These are phyloP conservation scores for Candida koratica DNA, from an alignment of 805 yeast genomes.

Conservation along the genomic window DNA sequence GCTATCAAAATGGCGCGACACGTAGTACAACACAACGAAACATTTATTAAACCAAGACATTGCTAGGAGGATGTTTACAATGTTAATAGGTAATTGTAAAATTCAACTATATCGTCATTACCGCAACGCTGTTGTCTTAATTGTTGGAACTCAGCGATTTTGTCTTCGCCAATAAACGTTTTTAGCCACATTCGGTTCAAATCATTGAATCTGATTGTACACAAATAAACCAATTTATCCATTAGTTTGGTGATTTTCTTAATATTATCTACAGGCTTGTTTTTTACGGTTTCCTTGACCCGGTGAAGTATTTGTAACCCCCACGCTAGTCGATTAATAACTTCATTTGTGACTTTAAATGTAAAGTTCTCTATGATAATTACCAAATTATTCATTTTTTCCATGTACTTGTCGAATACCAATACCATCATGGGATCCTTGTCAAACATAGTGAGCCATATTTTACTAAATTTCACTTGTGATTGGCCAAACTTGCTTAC, in stretches of 20 bases:
- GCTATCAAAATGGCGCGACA: slow-evolving; percentile 6
- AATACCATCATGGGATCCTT: slow-evolving; percentile 12
- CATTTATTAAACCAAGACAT: too few species aligned
- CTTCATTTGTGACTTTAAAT: background rate
- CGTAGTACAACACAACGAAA: too few species aligned
- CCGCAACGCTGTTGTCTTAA: background rate
- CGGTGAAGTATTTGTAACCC: slow-evolving; percentile 1
- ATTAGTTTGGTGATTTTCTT: background rate
- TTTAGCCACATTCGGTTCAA: slow-evolving; percentile 16
- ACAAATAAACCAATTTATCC: background rate
- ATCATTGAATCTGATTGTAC: slow-evolving; percentile 8
- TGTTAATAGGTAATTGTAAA: slow-evolving; percentile 9
- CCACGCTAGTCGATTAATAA: background rate
- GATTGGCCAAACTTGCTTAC: background rate
- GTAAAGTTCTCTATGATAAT: slow-evolving; percentile 3
- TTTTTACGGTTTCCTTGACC: background rate
- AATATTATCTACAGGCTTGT: background rate
- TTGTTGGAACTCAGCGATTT: slow-evolving; percentile 15
- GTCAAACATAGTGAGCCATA: slow-evolving; percentile 9
- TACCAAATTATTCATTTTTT: slow-evolving; percentile 7
- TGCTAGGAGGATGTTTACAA: too few species aligned
- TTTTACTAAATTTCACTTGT: background rate
- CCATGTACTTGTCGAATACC: slow-evolving; percentile 6
- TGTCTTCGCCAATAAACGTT: slow-evolving; percentile 17
- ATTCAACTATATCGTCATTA: slow-evolving; percentile 10